Percentiles rank a stretch among this genome's conserved stretches.
Evolutionary conservation across 2,329 filamentous ascomycete species (phyloP).

Genomic region (Cytospora piceicola): DNA sequence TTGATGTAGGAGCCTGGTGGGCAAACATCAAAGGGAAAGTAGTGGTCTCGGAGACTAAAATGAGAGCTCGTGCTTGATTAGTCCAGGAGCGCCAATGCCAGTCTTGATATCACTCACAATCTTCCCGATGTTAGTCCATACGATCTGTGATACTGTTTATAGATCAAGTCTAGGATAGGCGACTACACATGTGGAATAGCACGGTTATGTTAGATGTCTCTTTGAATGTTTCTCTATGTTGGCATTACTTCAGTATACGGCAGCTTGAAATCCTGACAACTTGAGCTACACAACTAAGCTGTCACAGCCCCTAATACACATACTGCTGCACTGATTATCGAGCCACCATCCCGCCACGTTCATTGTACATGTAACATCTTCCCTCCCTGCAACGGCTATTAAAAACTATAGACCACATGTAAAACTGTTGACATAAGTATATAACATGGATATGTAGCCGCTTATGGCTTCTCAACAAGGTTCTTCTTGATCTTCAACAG

Average conservation of each 20-base stretch:
- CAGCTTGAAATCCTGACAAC: neutral
- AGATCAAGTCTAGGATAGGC: neutral
- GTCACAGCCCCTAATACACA: too few relatives aligned
- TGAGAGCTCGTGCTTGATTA: neutral
- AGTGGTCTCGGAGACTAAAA: neutral
- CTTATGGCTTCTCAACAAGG: slow-evolving; percentile 37
- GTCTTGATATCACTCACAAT: neutral
- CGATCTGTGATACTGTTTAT: neutral
- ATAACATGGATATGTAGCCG: too few relatives aligned
- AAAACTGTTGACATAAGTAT: too few relatives aligned
- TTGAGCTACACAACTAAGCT: neutral
- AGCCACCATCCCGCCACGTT: too few relatives aligned
- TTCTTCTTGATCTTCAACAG: slow-evolving; percentile 53
- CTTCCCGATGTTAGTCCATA: neutral
- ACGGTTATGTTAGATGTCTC: neutral
- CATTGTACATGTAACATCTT: too few relatives aligned
- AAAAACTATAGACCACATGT: too few relatives aligned
- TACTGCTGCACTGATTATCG: too few relatives aligned
- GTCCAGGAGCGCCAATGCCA: neutral
- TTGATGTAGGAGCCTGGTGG: neutral
- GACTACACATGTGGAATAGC: neutral
- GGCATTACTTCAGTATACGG: neutral
- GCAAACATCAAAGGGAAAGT: neutral
- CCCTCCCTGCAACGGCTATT: too few relatives aligned
- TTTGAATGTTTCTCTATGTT: too few relatives aligned